Conservation (phyloP, 495 filamentous ascomycete species). For the Talaromyces thailandensis region DNA sequence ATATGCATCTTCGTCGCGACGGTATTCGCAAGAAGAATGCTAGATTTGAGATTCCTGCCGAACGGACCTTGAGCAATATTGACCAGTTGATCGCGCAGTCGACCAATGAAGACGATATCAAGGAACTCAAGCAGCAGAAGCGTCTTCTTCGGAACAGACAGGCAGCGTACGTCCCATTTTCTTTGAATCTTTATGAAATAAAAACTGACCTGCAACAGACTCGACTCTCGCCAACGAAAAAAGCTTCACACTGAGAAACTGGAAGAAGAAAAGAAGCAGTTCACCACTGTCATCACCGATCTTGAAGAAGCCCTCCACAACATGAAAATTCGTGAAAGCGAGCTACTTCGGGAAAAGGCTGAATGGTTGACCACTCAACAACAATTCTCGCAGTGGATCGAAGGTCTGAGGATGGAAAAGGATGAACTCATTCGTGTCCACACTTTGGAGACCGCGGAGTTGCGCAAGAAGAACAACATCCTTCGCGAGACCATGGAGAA, state of each 20-base stretch:
- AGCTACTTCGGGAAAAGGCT: constrained; percentile 57
- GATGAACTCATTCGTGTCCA: constrained; percentile 83
- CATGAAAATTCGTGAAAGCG: constrained; percentile 44
- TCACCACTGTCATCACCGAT: constrained; percentile 59
- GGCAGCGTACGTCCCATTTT: constrained; percentile 68
- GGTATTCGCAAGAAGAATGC: constrained; percentile 99
- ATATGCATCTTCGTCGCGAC: constrained; percentile 65
- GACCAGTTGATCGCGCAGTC: constrained; percentile 85
- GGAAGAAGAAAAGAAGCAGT: constrained; percentile 93
- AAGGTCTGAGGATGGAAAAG: constrained; percentile 73
- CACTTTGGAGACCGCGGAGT: constrained; percentile 86
- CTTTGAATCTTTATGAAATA: constrained; percentile 13
- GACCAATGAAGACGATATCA: constrained; percentile 86
- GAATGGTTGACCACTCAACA: constrained; percentile 59
- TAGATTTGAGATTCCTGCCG: constrained; percentile 92
- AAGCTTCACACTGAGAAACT: constrained; percentile 97
- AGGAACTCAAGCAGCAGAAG: constrained; percentile 98
- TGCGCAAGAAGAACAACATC: constrained; percentile 91
- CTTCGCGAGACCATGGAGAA: constrained; percentile 79
- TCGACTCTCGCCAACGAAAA: constrained; percentile 96
- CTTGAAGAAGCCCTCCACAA: constrained; percentile 69
- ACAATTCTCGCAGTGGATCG: constrained; percentile 64
- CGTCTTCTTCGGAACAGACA: constrained; percentile 88
- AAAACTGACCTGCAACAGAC: constrained; percentile 43
- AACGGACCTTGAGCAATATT: constrained; percentile 89